phyloP scores from a whole-genome alignment of 1,139 yeast genomes.

The Citeromyces siamensis region DNA sequence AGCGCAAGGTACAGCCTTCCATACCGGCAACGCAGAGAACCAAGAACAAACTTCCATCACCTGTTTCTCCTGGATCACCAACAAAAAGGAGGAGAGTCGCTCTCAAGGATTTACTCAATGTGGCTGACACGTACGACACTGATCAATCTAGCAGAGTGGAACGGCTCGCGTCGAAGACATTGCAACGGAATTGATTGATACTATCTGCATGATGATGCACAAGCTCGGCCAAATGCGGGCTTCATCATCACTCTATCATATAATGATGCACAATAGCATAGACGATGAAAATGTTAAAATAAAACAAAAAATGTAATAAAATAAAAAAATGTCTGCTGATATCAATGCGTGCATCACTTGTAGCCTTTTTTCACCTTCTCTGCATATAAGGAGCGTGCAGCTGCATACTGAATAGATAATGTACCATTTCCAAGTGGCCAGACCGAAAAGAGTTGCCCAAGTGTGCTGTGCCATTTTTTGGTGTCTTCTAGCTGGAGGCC shows the following conservation, averaged over 20 bases:
- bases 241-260: too few relatives aligned
- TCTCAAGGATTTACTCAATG: not conserved
- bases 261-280: too few relatives aligned
- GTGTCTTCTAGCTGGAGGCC: conserved; percentile 55
- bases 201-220: too few relatives aligned
- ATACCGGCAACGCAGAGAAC: not conserved
- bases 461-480: conserved; percentile 38
- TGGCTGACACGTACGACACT: conserved; percentile 4
- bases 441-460: conserved; percentile 18
- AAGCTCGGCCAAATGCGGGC: too few relatives aligned
- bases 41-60: not conserved
- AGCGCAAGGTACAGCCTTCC: not conserved
- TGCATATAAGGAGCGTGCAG: too few relatives aligned
- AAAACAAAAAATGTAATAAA: too few relatives aligned
- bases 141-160: not conserved
- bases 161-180: not conserved
- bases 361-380: too few relatives aligned
- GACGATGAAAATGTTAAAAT: too few relatives aligned
- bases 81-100: not conserved
- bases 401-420: too few relatives aligned
- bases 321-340: too few relatives aligned
- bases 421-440: conserved; percentile 17
- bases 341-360: too few relatives aligned
- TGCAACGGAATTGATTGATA: too few relatives aligned
- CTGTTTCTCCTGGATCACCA: not conserved